These are phyloP conservation scores for Niebla homalea DNA, from an alignment of 495 filamentous ascomycete species.

Conservation along the genomic window DNA sequence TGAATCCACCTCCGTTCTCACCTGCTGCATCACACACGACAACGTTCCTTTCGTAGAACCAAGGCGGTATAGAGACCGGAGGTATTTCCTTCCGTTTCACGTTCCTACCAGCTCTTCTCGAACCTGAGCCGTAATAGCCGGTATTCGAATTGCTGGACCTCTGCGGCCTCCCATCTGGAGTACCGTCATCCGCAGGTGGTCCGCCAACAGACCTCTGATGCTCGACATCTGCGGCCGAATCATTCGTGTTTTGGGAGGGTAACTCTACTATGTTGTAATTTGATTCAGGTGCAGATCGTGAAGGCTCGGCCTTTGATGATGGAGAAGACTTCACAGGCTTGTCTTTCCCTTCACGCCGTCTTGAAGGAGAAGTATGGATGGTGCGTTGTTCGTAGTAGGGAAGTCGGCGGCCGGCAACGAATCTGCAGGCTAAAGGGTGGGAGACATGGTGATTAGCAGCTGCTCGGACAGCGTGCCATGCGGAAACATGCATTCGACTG, in stretches of 20 bases:
- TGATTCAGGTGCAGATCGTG: no score
- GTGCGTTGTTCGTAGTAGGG: constrained; percentile 7
- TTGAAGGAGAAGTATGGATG: constrained; percentile 14
- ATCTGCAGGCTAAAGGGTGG: constrained; percentile 1
- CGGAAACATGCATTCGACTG: constrained; percentile 8
- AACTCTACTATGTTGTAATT: background rate
- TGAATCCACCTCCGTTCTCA: background rate
- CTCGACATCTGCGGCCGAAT: background rate
- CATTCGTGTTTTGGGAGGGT: constrained; percentile 1
- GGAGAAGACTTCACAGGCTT: no score
- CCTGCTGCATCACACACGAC: constrained; percentile 12
- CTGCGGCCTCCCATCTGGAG: constrained; percentile 4
- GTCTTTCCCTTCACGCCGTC: constrained; percentile 7
- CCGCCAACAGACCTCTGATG: background rate
- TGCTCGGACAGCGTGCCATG: constrained; percentile 11
- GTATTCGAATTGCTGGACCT: constrained; percentile 10
- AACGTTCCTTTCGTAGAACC: constrained; percentile 29
- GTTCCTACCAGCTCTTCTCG: constrained; percentile 18
- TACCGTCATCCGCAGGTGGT: background rate
- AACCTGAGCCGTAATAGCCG: constrained; percentile 19
- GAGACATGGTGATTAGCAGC: background rate
- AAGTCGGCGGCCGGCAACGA: constrained; percentile 20
- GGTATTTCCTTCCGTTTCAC: constrained; percentile 13
- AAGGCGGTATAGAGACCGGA: constrained; percentile 22
- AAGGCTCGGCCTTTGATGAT: no score